Conservation (phyloP, 2,329 filamentous ascomycete genomes). For the Sclerotinia spermophila region DNA sequence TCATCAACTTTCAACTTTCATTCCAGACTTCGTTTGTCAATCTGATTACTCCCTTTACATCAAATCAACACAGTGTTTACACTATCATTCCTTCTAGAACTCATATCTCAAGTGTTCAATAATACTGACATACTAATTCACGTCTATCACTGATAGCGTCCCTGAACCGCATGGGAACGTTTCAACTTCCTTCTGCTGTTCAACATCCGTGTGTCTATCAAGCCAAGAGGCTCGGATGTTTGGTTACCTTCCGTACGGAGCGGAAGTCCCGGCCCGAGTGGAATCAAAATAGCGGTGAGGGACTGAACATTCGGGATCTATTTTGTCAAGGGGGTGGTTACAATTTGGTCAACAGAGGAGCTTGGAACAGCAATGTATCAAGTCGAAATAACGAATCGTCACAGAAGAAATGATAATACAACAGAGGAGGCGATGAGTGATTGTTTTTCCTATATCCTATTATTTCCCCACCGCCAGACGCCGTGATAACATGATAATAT, state of each 20-base stretch:
- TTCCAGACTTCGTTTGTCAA: not conserved
- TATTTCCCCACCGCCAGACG: constrained; percentile 15
- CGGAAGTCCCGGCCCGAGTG: not conserved
- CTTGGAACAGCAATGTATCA: not conserved
- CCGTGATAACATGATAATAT: constrained; percentile 18
- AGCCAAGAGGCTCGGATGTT: not conserved
- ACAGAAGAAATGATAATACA: not conserved
- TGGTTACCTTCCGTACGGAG: not conserved
- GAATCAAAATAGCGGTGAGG: constrained; percentile 4
- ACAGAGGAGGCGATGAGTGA: not conserved
- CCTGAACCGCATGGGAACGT: not conserved
- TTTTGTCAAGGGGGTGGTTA: not conserved
- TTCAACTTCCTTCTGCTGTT: not conserved
- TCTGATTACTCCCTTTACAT: not conserved
- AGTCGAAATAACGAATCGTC: not conserved
- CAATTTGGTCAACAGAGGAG: too few relatives aligned
- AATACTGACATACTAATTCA: not conserved
- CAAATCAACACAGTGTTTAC: not conserved
- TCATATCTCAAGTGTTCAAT: not conserved
- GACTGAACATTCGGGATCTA: not conserved
- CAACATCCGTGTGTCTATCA: not conserved
- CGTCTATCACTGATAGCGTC: not conserved
- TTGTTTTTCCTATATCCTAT: constrained; percentile 20
- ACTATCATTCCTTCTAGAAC: not conserved
- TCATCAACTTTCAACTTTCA: not conserved